Base-by-base conservation (phyloP, 805 yeast genomes). In the Teunomyces gatunensis region DNA sequence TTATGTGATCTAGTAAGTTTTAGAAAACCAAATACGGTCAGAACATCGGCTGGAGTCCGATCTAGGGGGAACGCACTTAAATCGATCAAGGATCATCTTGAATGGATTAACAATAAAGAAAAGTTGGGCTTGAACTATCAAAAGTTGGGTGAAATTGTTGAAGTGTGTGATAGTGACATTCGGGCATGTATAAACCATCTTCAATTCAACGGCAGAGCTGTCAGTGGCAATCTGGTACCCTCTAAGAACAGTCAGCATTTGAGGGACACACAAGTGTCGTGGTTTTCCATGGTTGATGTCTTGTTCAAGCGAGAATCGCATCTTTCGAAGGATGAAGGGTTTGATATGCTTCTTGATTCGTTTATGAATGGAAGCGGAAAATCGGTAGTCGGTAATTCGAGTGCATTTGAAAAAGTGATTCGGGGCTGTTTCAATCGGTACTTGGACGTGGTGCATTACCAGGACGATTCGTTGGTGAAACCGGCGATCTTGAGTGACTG, bases 181-280 rank as follows among this genome's bases (percentile, higher is more conserved):
- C 72, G 99, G 54, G 87, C 89, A 23, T 86, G 96, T 64, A 73
- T 92, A 34, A 92, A 92, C 59, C 79, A 84, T 56, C 62, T 92
- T 33, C 98, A 92, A 55, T 91, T 92, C 59, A 67, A 69, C 17
- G 54, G 59, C 20, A 48, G 63, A 18, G 32, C 12, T 9, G 39
- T 28, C n/a, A 32, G 32, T 15, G 28, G 13, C 12, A 33, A 11
- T 23, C 40, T 12, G 40, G 23, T 15, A 6, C 29, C 25, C 20
- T 18, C n/a, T 2, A 13, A 5, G 2, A 15, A n/a, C 39, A 34
- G 6, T 12, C n/a, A 39, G n/a, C 34, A 13, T 47, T 60, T 4
- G 64, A 70, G 86, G 62, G 96, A 89, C 64, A 56, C 71, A 9
- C 81, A 78, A 45, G 53, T 80, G 41, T 77, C 85, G 18, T 87